Percentiles rank a stretch among this genome's conserved stretches.
Evolutionary conservation across 768 basidiomycete species (phyloP).

Genomic region (Suillus americanus): DNA sequence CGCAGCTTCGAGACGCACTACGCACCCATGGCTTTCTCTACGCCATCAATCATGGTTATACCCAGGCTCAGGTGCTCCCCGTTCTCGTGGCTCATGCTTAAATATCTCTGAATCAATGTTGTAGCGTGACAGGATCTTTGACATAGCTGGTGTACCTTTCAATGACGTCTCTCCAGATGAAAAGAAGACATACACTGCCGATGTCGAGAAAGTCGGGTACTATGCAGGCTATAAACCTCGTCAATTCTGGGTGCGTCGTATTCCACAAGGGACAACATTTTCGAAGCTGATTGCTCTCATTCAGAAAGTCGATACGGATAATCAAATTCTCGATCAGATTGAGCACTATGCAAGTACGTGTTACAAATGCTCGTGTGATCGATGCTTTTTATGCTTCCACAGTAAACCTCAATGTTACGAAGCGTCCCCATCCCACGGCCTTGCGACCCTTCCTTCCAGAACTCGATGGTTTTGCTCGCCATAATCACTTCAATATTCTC

Average conservation of each 20-base stretch:
- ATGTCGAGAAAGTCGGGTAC: slow-evolving; percentile 42
- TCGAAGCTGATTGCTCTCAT: neutral
- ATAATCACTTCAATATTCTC: slow-evolving; percentile 30
- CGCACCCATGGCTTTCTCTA: slow-evolving; percentile 44
- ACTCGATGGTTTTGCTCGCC: slow-evolving; percentile 25
- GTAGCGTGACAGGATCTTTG: slow-evolving; percentile 43
- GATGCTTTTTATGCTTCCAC: neutral
- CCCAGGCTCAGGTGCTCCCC: slow-evolving; percentile 35
- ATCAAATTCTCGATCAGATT: slow-evolving; percentile 34
- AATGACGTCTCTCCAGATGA: slow-evolving; percentile 35
- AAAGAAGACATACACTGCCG: slow-evolving; percentile 35
- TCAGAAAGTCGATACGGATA: slow-evolving; percentile 33
- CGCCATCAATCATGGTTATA: slow-evolving; percentile 47
- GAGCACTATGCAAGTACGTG: slow-evolving; percentile 33
- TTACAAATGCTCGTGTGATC: neutral
- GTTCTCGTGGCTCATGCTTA: neutral
- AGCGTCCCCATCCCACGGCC: slow-evolving; percentile 26
- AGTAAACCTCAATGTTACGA: slow-evolving; percentile 28
- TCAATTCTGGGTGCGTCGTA: slow-evolving; percentile 47
- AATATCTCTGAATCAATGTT: neutral
- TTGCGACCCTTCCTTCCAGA: slow-evolving; percentile 31
- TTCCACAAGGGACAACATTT: neutral
- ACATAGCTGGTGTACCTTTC: slow-evolving; percentile 43
- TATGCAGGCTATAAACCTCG: slow-evolving; percentile 58
- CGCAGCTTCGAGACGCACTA: slow-evolving; percentile 32